Evolutionary conservation across 169 alveolate species (phyloP), one percentile per base, ranked within the genome.

Genomic region (Plasmodium yoelii): DNA sequence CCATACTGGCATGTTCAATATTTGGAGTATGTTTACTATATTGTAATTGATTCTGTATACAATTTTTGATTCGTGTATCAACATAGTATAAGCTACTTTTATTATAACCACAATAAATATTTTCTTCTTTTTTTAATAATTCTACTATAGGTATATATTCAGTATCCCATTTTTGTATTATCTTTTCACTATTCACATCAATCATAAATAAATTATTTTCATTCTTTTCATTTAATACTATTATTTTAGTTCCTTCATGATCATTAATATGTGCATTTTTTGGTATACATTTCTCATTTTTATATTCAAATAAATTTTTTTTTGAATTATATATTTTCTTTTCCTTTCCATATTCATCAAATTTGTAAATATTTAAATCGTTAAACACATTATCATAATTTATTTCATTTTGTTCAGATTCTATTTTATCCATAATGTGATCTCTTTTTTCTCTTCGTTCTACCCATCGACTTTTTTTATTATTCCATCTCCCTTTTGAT

Each of bases 1-100:
- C 89, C 77, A 77, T 44, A 64, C 80, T 77, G 9, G 89, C 82
- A 53, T 77, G 80, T 57, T 77, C 89, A 64, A 77, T 65, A 44
- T 12, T 49, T 2, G 89, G n/a, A 28, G 89, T 34, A 34, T 49
- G 15, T 77, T 55, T 77, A 18, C 77, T 57, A 65, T 77, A 77
- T n/a, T 51, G 60, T 57, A 77, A 65, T 51, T 56, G 18, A 15
- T 77, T 63, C 13, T 77, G 89, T 6, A 77, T 55, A 77, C 89
- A 77, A 9, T 55, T 24, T 65, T 77, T 55, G 42, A 77, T 46
- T 44, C 89, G 5, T 42, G 89, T 65, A 77, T 77, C 89, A 19
- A 77, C 55, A 65, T 24, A 77, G 24, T 51, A 77, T 44, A 77
- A 49, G 18, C 71, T 64, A 34, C 42, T 77, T 4, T 65, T 42